Evolutionary conservation across 805 yeast genomes (phyloP), one percentile per base, ranked within the genome.

Genomic region (Candida ipomoeae): DNA sequence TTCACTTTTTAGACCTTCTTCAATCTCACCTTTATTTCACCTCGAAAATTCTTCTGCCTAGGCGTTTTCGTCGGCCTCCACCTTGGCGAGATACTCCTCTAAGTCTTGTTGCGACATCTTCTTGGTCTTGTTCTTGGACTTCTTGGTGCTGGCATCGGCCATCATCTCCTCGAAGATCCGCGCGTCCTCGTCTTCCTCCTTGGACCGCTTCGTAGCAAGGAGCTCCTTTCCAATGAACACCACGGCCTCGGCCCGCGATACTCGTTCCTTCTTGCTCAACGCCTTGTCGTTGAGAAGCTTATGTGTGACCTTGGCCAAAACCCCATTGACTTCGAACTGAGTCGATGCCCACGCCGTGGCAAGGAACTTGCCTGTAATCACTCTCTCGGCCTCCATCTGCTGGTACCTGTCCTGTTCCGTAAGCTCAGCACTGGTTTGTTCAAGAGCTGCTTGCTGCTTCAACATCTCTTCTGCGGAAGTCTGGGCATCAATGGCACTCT

Each of bases 281-380:
- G 66, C 52, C 63, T 84, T 83, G 63, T 92, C 97, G 45, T 65
- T 62, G 48, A 74, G 64, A 2, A 73, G 58, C 51, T 58, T 62
- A 53, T 80, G 72, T 41, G 91, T 73, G 5, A 91, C 87, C 52
- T 75, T 77, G 56, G 88, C 94, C 65, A 94, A 88, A 8, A 90
- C 90, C 32, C 85, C 91, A 44, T 94, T 81, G 48, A 91, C 83
- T 70, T 94, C 99, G 68, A 83, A 85, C 58, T 87, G 84, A 18
- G 96, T 89, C 37, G 96, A 88, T 20, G 88, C 87, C 99, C 99
- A 94, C 17, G 96, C 95, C 1, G 96, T 90, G 6, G 94, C 92
- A 46, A 94, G 76, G 20, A 94, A 80, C 66, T 92, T 94, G 21
- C 99, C 98, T 48, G 89, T 83, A 55, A 92, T 79, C 50, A 81